Percentiles rank a stretch among this genome's conserved stretches.
phyloP scores from a whole-genome alignment of 2,329 filamentous ascomycete species.

The Neonectria hederae region DNA sequence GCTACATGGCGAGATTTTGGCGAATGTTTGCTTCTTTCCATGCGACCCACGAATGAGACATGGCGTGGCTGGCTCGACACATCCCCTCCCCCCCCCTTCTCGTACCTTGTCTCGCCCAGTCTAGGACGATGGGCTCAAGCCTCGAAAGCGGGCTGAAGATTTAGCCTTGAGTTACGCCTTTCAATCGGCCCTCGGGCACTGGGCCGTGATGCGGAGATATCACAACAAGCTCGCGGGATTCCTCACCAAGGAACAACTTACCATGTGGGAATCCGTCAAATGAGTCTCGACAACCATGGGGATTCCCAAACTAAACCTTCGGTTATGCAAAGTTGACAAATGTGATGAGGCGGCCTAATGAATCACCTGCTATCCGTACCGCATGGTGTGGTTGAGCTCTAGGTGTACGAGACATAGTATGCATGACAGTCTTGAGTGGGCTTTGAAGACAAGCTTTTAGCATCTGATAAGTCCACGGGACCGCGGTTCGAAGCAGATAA shows the following conservation, averaged over 20 bases:
- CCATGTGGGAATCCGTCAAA: background rate
- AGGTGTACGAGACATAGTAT: slow-evolving; percentile 16
- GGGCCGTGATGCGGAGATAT: slow-evolving; percentile 16
- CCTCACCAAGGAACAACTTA: background rate
- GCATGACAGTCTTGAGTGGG: slow-evolving; percentile 13
- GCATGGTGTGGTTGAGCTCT: background rate
- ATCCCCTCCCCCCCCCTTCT: slow-evolving; percentile 6
- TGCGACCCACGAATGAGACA: slow-evolving; percentile 23
- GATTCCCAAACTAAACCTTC: background rate
- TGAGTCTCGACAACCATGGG: slow-evolving; percentile 1
- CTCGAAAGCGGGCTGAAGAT: slow-evolving; percentile 24
- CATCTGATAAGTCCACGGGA: background rate
- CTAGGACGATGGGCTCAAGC: slow-evolving; percentile 27
- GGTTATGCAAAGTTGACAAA: slow-evolving; percentile 9
- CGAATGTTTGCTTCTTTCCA: slow-evolving; percentile 26
- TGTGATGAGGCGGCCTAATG: background rate
- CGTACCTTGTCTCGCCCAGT: slow-evolving; percentile 15
- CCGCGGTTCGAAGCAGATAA: background rate
- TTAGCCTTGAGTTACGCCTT: slow-evolving; percentile 32
- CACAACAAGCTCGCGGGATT: slow-evolving; percentile 24
- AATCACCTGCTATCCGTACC: background rate
- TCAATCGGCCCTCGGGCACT: slow-evolving; percentile 13
- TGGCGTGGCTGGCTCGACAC: slow-evolving; percentile 19
- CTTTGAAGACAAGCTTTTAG: background rate
- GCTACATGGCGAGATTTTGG: slow-evolving; percentile 6